These are phyloP conservation scores for Stevia rebaudiana DNA, from an alignment of 140 eudicot genomes.

Conservation along the genomic window DNA sequence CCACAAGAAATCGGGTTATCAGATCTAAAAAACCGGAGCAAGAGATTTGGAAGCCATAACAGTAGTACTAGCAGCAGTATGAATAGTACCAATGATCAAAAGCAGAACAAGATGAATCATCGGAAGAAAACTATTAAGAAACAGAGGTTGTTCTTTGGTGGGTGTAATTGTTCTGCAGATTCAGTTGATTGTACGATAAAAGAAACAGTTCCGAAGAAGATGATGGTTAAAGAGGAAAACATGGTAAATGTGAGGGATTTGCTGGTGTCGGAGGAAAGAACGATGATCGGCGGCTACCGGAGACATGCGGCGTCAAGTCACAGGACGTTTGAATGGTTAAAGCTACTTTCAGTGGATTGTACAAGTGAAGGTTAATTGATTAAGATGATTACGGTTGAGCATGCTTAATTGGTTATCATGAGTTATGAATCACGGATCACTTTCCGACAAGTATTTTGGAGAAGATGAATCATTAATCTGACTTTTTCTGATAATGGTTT, in stretches of 20 bases:
- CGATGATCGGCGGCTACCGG: slow-evolving; percentile 15
- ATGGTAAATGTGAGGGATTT: background rate
- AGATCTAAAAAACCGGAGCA: slow-evolving; percentile 47
- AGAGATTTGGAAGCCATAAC: slow-evolving; percentile 46
- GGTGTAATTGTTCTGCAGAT: slow-evolving; percentile 58
- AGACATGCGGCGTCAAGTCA: slow-evolving; percentile 55
- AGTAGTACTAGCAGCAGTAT: slow-evolving; percentile 35
- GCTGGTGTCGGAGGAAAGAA: slow-evolving; percentile 2
- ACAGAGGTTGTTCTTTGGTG: slow-evolving; percentile 26
- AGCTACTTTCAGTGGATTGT: slow-evolving; percentile 53
- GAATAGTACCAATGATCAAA: slow-evolving; percentile 28
- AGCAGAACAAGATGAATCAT: background rate
- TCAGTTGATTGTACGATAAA: slow-evolving; percentile 12
- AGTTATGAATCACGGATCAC: slow-evolving; percentile 16
- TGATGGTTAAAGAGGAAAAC: slow-evolving; percentile 12
- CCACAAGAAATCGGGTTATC: slow-evolving; percentile 72
- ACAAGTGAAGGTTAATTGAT: slow-evolving; percentile 22
- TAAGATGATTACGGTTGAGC: background rate
- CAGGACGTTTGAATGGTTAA: slow-evolving; percentile 96
- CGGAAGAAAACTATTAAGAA: slow-evolving; percentile 9
- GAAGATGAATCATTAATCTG: slow-evolving; percentile 24
- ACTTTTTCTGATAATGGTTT: slow-evolving; percentile 22
- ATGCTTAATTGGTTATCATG: slow-evolving; percentile 20
- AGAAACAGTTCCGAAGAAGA: slow-evolving; percentile 10
- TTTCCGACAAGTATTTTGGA: slow-evolving; percentile 13